Base-by-base conservation (phyloP, 208 protist genomes). In the Leishmania martiniquensis region DNA sequence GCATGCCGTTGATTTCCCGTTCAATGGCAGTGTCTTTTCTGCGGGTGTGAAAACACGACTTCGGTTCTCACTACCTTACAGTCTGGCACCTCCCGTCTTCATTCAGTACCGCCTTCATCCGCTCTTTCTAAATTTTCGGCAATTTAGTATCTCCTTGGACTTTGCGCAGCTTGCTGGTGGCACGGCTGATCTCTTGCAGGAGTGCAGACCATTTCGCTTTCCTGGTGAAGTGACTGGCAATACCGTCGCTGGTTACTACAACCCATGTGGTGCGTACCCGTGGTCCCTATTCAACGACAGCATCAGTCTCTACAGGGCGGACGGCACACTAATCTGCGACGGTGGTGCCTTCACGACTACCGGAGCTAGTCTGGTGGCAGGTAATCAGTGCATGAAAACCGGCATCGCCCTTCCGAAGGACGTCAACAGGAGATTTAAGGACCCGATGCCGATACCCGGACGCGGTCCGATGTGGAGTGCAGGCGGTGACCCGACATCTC, bases 51-150 rank as follows among this genome's bases (percentile, higher is more conserved):
- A 77, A 7, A 88, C 89, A 5, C 32, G 59, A 4, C 68, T 94
- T 0, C 70, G 51, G 1, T 94, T 99, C 71, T 84, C 77, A 5
- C 47, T 99, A 1, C 12, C 22, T 3, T 80, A 93, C 29, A 96
- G 75, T 39, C 88, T 99, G 57, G 68, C 88, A 13, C 79, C 93
- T 17, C 98, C 99, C 15, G 83, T 99, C 34, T 99, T 98, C 83
- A 70, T 99, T 34, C 98, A 99, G 84, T 99, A 99, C 87, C 83
- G 94, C 32, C 83, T 99, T 0, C 93, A 88, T 1, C 99, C 98
- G 29, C 99, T 99, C 78, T 99, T 99, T 86, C 99, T 99, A 83
- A 99, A 99, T 84, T 98, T 99, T 77, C 82, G 98, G 12, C 84
- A 90, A 49, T 99, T 99, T 84, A 90, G 68, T n/a, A 72, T 83